Conservation (phyloP, 768 basidiomycete genomes). For the Terana coerulea region DNA sequence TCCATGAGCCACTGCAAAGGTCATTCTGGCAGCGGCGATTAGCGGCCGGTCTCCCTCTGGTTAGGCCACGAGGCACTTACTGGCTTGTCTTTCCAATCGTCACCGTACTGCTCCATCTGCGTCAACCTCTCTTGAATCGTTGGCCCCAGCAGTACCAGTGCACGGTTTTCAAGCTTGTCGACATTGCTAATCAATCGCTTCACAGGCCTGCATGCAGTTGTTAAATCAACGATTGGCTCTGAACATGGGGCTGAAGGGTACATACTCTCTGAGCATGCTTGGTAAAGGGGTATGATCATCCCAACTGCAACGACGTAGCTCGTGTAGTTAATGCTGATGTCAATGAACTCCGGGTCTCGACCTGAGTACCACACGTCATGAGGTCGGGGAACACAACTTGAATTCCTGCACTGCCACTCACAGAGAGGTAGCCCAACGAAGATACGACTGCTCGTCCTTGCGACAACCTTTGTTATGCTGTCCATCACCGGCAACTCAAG, state of each 20-base stretch:
- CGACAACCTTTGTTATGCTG: slow-evolving; percentile 31
- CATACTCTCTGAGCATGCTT: neutral
- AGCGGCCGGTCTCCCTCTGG: neutral
- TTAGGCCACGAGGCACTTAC: neutral
- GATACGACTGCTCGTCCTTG: slow-evolving; percentile 39
- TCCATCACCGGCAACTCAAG: neutral
- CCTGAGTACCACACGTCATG: slow-evolving; percentile 27
- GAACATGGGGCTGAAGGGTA: no score
- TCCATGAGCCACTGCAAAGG: slow-evolving; percentile 21
- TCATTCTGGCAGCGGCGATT: slow-evolving; percentile 11
- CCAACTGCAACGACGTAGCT: slow-evolving; percentile 19
- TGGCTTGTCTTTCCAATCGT: slow-evolving; percentile 11
- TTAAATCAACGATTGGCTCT: neutral
- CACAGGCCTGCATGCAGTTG: neutral
- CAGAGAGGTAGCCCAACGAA: slow-evolving; percentile 49
- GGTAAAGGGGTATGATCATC: neutral
- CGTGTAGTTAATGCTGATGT: slow-evolving; percentile 30
- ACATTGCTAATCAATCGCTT: neutral
- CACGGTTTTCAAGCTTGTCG: neutral
- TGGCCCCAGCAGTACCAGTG: slow-evolving; percentile 2
- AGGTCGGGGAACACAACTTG: neutral
- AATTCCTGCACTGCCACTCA: slow-evolving; percentile 18
- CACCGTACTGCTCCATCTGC: slow-evolving; percentile 11
- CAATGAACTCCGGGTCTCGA: slow-evolving; percentile 34
- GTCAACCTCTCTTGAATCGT: slow-evolving; percentile 13